Evolutionary conservation across 176 grass and related monocot species (phyloP), one percentile per base, ranked within the genome.

Genomic region (Dactylis glomerata): DNA sequence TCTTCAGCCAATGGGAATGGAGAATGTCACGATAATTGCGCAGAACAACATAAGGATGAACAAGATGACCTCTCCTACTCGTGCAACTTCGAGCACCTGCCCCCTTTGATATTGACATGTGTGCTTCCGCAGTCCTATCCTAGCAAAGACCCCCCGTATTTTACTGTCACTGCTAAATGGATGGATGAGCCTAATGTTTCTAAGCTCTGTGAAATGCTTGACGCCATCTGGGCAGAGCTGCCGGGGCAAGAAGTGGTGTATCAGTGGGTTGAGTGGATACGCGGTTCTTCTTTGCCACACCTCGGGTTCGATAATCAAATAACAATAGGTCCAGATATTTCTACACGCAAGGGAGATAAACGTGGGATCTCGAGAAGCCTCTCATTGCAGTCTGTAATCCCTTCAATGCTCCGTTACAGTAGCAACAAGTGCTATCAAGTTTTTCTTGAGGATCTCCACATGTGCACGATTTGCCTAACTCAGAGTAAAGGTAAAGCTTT

Each of bases 231-330:
- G 86, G 61, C 59, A 68, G 92, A 86, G 45, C 55, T 91, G 37
- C 80, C 38, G 31, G 80, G 86, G 19, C 92, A 88, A n/a, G 92
- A 94, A 83, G 55, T 91, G 19, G 78, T 84, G 22, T 91, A 94
- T 66, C 88, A 78, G 2, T 94, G 92, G 86, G 80, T 91, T 50
- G 88, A 94, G 50, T 94, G 88, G 88, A 64, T 94, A 11, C 63
- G 87, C 6, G 44, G 59, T 83, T 91, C 76, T 38, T 91, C 83
- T 40, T 74, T 47, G 16, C 73, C 80, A 34, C 82, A 81, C 87
- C 80, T 91, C 62, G 84, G 80, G 32, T 87, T 87, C 41, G 81
- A 87, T 84, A 28, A 28, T 3, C 70, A 17, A 59, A 80, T 89
- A 56, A 81, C 75, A 14, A 28, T 92, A 20, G 87, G 76, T 72